Conservation (phyloP, 441 rosid genomes). For the Gossypium lobatum region DNA sequence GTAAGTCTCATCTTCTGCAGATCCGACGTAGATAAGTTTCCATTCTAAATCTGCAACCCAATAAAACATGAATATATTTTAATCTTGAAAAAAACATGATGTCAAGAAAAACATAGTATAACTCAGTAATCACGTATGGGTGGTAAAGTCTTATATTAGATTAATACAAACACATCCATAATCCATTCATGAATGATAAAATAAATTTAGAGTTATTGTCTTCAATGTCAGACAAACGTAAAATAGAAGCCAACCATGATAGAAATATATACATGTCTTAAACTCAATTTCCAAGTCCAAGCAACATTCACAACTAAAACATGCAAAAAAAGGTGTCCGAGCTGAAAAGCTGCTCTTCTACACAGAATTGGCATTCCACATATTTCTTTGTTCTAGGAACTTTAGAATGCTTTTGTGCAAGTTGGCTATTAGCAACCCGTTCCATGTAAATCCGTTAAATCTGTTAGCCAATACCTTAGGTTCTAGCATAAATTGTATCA, state of each 20-base stretch:
- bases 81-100: not conserved
- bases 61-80: not conserved
- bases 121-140: not conserved
- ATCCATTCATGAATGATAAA: not conserved
- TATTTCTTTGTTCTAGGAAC: not conserved
- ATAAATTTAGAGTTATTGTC: not conserved
- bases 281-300: not conserved
- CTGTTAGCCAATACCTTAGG: not conserved
- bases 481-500: not conserved
- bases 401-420: not conserved
- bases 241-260: not conserved
- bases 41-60: conserved; percentile 53
- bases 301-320: not conserved
- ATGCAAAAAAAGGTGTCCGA: not conserved
- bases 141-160: not conserved
- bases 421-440: not conserved
- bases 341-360: not conserved
- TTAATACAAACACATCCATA: not conserved
- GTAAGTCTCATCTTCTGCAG: conserved; percentile 75
- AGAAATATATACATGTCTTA: not conserved
- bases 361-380: not conserved
- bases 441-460: not conserved
- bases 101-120: not conserved
- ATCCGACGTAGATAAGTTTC: conserved; percentile 77
- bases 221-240: not conserved